These are phyloP conservation scores for Phyllosticta paracitricarpa DNA, from an alignment of 2,329 filamentous ascomycete genomes.

Conservation along the genomic window DNA sequence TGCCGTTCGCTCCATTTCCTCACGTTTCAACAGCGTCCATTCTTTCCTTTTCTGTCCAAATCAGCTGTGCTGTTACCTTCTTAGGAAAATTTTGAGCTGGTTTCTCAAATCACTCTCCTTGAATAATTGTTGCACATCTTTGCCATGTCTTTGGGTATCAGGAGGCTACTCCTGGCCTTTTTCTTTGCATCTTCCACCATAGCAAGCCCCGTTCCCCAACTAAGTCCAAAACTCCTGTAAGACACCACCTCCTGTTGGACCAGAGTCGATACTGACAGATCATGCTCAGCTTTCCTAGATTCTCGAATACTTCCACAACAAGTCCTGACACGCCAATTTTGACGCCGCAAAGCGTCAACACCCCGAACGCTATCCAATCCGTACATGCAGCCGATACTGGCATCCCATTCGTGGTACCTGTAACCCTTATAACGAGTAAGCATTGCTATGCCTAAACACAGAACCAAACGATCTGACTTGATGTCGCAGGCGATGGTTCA, in stretches of 20 bases:
- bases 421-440: conserved; percentile 21
- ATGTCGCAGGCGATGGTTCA: conserved; percentile 20
- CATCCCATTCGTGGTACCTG: conserved; percentile 22
- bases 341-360: conserved; percentile 2
- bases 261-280: conserved; percentile 10
- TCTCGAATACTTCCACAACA: conserved; percentile 18
- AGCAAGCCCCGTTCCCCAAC: conserved; percentile 24
- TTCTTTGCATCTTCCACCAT: conserved; percentile 17
- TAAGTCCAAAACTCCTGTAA: conserved; percentile 21
- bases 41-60: conserved; percentile 21
- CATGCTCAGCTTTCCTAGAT: conserved; percentile 18
- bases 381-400: conserved; percentile 24
- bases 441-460: conserved; percentile 14
- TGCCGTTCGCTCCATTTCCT: conserved; percentile 13
- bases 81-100: conserved; percentile 9
- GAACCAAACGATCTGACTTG: conserved; percentile 21
- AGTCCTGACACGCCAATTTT: neutral
- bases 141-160: conserved; percentile 15
- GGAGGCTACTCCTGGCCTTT: conserved; percentile 28
- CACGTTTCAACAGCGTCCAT: neutral
- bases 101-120: conserved; percentile 16
- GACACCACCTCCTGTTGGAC: conserved; percentile 6
- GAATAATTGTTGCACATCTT: conserved; percentile 17
- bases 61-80: conserved; percentile 20
- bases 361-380: neutral